Percentiles rank a stretch among this genome's conserved stretches.
Evolutionary conservation across 2,329 filamentous ascomycete genomes (phyloP).

Genomic region (Lachnellula hyalina): DNA sequence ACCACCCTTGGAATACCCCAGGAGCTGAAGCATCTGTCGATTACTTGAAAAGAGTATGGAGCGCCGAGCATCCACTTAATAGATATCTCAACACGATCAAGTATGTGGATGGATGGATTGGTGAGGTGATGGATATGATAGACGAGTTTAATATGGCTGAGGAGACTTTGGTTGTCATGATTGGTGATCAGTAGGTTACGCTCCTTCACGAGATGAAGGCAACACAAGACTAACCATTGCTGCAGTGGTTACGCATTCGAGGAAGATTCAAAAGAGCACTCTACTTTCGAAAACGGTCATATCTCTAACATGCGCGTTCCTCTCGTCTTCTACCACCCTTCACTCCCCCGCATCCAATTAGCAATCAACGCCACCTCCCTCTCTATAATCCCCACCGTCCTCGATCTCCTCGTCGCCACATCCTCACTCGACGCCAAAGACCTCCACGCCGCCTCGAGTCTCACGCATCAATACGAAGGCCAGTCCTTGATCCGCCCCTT

Average conservation of each 20-base stretch:
- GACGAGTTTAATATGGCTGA: constrained; percentile 18
- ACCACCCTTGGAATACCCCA: constrained; percentile 39
- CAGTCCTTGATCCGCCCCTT: constrained; percentile 40
- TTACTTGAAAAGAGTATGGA: constrained; percentile 22
- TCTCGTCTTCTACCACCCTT: constrained; percentile 38
- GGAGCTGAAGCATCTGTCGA: constrained; percentile 28
- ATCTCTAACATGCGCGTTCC: constrained; percentile 40
- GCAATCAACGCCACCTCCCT: constrained; percentile 37
- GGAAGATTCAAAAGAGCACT: constrained; percentile 34
- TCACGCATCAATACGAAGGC: constrained; percentile 41
- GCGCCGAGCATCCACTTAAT: constrained; percentile 26
- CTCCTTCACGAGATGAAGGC: not conserved
- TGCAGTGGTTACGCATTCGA: constrained; percentile 36
- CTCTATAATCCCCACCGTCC: constrained; percentile 40
- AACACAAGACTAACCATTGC: not conserved
- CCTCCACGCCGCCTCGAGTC: constrained; percentile 31
- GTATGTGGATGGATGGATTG: constrained; percentile 37
- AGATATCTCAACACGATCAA: constrained; percentile 38
- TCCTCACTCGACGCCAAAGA: constrained; percentile 33
- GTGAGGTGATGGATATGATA: constrained; percentile 33
- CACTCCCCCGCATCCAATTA: constrained; percentile 37
- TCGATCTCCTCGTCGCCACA: constrained; percentile 39
- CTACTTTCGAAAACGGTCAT: constrained; percentile 39
- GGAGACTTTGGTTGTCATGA: constrained; percentile 39
- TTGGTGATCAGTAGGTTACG: constrained; percentile 34